Evolutionary conservation across 1,139 yeast genomes (phyloP), one percentile per base, ranked within the genome.

Genomic region (Lodderomyces theae): DNA sequence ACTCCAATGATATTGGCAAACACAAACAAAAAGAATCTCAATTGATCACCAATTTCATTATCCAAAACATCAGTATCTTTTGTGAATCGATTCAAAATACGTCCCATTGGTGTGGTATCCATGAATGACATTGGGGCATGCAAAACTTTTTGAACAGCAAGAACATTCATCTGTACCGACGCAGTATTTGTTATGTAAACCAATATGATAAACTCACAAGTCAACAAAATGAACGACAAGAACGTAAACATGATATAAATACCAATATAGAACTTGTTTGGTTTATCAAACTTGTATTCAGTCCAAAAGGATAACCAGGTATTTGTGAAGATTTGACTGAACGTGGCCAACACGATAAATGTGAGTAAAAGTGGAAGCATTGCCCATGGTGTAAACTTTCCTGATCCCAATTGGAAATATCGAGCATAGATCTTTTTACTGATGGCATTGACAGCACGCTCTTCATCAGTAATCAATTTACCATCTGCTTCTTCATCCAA

Each of bases 231-330:
- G 28, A 50, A 68, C 9, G 60, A 66, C 57, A 43, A 71, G 51
- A 50, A 64, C 0, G 82, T 71, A 49, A 82, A 74, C 73, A 80
- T 63, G 38, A 82, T 78, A 51, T 83, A 85, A 30, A 84, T 46
- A 1, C 89, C 95, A 64, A 87, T 84, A 60, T 88, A 88, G 49
- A 79, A 78, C 5, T 75, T 73, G 38, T 73, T 66, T 1, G 76
- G 51, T 21, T 57, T 56, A 3, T 53, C 42, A 53, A 82, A 87
- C 57, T 76, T 80, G 42, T 68, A 39, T 30, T 71, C 76, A 3
- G 86, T 74, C 97, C 97, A 89, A 61, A 77, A 89, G 1, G 95
- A 81, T 47, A 89, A 69, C 95, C 96, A 89, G 18, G 84, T 82
- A 51, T 83, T 85, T 32, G 86, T 72, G 57, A 86, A 84, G 34